These are phyloP conservation scores for Erysimum cheiranthoides DNA, from an alignment of 345 rosid genomes.

Conservation along the genomic window DNA sequence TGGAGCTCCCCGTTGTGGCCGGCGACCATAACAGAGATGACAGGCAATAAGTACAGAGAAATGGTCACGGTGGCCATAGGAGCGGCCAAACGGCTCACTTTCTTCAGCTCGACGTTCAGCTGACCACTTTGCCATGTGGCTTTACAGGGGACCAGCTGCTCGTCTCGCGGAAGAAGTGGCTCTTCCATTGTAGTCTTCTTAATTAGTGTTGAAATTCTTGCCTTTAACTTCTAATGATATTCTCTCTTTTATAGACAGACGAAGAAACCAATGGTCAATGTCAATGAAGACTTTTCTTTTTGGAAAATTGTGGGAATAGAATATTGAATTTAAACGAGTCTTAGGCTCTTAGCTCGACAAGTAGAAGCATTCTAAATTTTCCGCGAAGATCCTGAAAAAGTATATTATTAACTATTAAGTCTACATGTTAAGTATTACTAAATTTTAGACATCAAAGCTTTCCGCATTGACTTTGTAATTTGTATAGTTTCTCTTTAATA, in stretches of 20 bases:
- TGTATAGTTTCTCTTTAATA: too few relatives aligned
- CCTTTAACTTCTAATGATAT: neutral
- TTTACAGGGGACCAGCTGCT: neutral
- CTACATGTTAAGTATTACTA: too few relatives aligned
- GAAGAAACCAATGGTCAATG: neutral
- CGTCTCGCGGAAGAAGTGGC: conserved; percentile 1
- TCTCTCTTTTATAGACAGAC: neutral
- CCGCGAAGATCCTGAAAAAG: too few relatives aligned
- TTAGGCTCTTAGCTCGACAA: too few relatives aligned
- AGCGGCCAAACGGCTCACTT: conserved; percentile 4
- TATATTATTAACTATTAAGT: too few relatives aligned
- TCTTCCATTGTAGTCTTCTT: conserved; percentile 3
- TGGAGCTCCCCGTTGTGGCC: conserved; percentile 28
- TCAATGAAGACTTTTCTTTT: neutral
- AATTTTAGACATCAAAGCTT: too few relatives aligned
- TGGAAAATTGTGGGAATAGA: neutral
- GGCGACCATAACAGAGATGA: conserved; percentile 24
- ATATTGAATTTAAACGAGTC: too few relatives aligned
- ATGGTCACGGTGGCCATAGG: conserved; percentile 27
- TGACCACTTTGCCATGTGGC: neutral
- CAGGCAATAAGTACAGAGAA: conserved; percentile 20
- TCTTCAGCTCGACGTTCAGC: conserved; percentile 17
- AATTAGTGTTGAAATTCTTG: neutral
- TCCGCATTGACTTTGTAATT: too few relatives aligned
- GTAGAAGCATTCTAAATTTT: too few relatives aligned